Percentiles rank a stretch among this genome's conserved stretches.
phyloP scores from a whole-genome alignment of 345 rosid species.

The Eucalyptus sp. region DNA sequence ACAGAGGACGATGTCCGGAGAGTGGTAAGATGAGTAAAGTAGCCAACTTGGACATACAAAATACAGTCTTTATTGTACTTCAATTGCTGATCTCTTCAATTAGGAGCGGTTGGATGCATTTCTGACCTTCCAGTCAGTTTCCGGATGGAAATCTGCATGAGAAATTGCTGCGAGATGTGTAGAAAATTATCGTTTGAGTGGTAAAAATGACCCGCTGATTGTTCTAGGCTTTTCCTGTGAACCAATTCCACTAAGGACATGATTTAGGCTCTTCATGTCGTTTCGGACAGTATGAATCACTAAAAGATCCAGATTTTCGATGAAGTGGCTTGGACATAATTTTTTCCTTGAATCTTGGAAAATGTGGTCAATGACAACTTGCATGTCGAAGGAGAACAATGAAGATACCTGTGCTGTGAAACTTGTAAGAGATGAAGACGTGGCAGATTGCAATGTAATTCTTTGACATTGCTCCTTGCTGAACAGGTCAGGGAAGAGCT shows the following conservation, averaged over 20 bases:
- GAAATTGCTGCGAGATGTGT: neutral
- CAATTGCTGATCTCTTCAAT: neutral
- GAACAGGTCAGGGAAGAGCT: neutral
- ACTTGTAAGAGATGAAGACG: too few relatives aligned
- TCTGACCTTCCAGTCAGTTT: rapidly evolving
- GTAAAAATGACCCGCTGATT: rapidly evolving
- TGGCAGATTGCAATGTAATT: too few relatives aligned
- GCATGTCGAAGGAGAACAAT: neutral
- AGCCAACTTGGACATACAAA: neutral
- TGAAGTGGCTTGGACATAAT: neutral
- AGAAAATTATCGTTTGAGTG: neutral
- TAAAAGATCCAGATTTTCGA: neutral
- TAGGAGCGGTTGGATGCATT: neutral
- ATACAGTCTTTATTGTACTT: neutral
- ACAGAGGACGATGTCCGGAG: neutral
- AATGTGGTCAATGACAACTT: neutral
- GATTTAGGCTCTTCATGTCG: neutral
- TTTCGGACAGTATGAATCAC: rapidly evolving
- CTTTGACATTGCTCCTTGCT: neutral
- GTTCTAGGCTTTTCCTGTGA: neutral
- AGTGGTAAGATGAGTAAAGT: neutral
- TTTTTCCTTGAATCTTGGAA: neutral
- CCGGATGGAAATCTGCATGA: neutral
- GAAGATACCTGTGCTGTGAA: too few relatives aligned
- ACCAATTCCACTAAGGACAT: neutral